Evolutionary conservation across 2,329 filamentous ascomycete genomes (phyloP).

Genomic region (Harringtonia aguacate): DNA sequence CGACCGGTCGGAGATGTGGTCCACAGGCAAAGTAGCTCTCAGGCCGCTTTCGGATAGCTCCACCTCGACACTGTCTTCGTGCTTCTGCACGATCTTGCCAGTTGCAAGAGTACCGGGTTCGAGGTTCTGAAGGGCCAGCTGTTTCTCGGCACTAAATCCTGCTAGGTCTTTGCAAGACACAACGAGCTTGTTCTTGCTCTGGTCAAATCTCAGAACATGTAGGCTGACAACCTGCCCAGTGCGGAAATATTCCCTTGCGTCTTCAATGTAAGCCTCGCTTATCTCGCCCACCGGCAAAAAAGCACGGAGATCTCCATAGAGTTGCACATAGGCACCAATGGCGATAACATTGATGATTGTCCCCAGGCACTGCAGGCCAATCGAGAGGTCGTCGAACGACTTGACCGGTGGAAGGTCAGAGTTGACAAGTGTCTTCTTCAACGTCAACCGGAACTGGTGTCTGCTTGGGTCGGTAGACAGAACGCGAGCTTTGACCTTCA

Average conservation of each 20-base stretch:
- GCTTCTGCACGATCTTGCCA: constrained; percentile 73
- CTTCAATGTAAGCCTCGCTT: constrained; percentile 92
- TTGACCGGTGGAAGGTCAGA: constrained; percentile 73
- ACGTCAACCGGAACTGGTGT: constrained; percentile 71
- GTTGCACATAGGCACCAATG: constrained; percentile 80
- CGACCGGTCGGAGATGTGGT: constrained; percentile 79
- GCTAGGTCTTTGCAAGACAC: constrained; percentile 90
- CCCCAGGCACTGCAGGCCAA: constrained; percentile 71
- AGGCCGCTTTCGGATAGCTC: constrained; percentile 65
- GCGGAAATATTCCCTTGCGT: constrained; percentile 82
- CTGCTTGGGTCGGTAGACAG: constrained; percentile 67
- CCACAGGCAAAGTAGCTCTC: constrained; percentile 65
- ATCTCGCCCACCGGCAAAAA: constrained; percentile 93
- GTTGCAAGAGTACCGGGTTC: constrained; percentile 64
- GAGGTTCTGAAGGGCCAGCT: constrained; percentile 64
- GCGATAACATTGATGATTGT: constrained; percentile 74
- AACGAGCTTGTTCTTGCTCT: constrained; percentile 59
- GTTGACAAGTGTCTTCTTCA: constrained; percentile 93
- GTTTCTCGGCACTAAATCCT: constrained; percentile 63
- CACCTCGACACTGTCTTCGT: constrained; percentile 63
- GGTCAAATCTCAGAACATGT: constrained; percentile 71
- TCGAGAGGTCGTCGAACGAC: constrained; percentile 60
- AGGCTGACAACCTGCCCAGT: constrained; percentile 86
- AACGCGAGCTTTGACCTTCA: constrained; percentile 75
- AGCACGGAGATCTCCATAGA: constrained; percentile 73